Base-by-base conservation (phyloP, 1,284 basidiomycete species). In the Cryptococcus sp. region DNA sequence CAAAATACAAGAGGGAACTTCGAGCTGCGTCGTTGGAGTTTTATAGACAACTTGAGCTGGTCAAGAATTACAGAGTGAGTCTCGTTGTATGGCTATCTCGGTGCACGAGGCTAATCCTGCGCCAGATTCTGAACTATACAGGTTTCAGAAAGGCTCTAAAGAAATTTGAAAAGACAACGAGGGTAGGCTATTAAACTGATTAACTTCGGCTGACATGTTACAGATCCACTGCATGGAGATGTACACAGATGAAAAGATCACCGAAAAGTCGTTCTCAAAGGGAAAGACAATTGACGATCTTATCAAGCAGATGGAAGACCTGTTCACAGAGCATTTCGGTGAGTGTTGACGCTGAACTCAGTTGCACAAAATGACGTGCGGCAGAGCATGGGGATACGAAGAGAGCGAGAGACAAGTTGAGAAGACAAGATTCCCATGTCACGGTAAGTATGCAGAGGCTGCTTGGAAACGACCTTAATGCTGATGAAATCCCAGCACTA, bases 91-190 rank as follows among this genome's bases (percentile, higher is more conserved):
- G 4, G 14, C 50, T 49, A 31, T 52, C 42, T 30, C 31, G 38
- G 37, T 46, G 15, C 46, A 56, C 31, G 30, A 10, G 38, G n/a
- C 38, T 10, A 41, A 10, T n/a, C 37, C 53, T 62, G 46, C 32
- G 10, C 6, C 23, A 92, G 86, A 85, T 88, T 47, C 76, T 97
- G 50, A 97, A 97, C 72, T 74, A 93, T 7, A 89, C 89, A 2
- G 94, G 92, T 0, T 93, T 97, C 72, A 81, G 89, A 30, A 97
- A 98, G 62, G 88, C 87, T 0, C 72, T 96, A 59, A 97, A 93
- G 77, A 98, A 96, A 78, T 96, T 92, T 65, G 90, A 92, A 70
- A 97, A 96, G 76, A 79, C 84, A 2, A 87, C 89, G 1, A 84
- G 82, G 67, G 86, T 87, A 15, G 46, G 15, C 31, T 35, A 35